Percentiles rank a stretch among this genome's conserved stretches.
These are phyloP conservation scores for Xylariaceae sp. DNA, from an alignment of 2,329 filamentous ascomycete species.

Conservation along the genomic window DNA sequence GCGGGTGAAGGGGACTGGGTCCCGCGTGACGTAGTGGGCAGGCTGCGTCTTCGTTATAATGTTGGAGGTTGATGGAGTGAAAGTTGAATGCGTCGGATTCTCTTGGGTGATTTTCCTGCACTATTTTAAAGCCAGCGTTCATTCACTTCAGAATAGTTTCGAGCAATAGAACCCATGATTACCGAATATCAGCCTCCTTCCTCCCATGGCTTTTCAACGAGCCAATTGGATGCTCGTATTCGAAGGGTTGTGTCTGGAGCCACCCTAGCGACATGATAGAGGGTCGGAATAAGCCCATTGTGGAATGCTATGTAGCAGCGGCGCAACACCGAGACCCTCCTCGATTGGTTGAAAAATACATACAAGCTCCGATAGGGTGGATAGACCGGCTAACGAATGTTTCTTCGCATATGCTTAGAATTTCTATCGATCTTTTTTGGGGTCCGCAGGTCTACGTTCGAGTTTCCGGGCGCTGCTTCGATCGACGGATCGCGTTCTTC, in stretches of 20 bases:
- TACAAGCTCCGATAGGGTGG: not conserved
- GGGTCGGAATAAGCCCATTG: not conserved
- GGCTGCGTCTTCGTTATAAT: too few relatives aligned
- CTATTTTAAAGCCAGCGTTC: too few relatives aligned
- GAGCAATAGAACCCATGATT: not conserved
- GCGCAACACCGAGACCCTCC: not conserved
- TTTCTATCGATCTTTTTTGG: not conserved
- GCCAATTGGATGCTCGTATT: not conserved
- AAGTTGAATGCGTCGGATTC: too few relatives aligned
- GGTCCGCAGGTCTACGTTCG: not conserved
- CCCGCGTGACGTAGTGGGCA: too few relatives aligned
- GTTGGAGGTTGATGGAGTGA: too few relatives aligned
- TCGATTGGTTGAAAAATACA: not conserved
- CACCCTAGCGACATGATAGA: not conserved
- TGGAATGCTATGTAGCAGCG: not conserved
- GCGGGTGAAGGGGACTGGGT: too few relatives aligned
- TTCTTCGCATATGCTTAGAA: not conserved
- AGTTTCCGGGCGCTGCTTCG: not conserved
- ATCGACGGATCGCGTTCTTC: not conserved
- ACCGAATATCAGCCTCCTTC: not conserved
- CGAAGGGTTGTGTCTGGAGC: not conserved
- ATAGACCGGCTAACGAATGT: not conserved
- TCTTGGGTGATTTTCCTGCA: too few relatives aligned
- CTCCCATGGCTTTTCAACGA: not conserved
- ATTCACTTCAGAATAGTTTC: not conserved